These are phyloP conservation scores for Hyaloscypha hepaticicola DNA, from an alignment of 495 filamentous ascomycete species.

Conservation along the genomic window DNA sequence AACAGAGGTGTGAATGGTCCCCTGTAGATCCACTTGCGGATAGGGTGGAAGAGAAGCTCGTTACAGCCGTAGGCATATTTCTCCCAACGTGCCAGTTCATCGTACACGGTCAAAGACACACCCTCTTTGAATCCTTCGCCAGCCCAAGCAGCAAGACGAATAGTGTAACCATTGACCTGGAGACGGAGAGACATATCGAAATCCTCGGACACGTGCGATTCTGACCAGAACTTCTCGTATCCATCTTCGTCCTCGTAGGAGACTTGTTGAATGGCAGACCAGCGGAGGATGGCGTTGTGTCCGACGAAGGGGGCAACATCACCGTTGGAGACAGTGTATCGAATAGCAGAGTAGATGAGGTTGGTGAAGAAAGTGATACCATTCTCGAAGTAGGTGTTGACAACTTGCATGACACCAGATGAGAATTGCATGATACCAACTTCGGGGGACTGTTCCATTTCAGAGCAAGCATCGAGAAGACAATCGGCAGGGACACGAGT, in stretches of 20 bases:
- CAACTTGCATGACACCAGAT: constrained; percentile 81
- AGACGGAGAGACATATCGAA: constrained; percentile 85
- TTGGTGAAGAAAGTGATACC: constrained; percentile 86
- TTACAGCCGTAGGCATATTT: constrained; percentile 89
- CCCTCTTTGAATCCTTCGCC: constrained; percentile 81
- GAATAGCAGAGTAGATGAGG: constrained; percentile 76
- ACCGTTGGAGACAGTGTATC: constrained; percentile 76
- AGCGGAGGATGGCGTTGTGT: constrained; percentile 78
- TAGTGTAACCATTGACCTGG: constrained; percentile 68
- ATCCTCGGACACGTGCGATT: constrained; percentile 78
- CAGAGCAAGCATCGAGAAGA: constrained; percentile 71
- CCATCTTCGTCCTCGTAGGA: constrained; percentile 66
- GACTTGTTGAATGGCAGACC: constrained; percentile 76
- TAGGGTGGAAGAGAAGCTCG: constrained; percentile 76
- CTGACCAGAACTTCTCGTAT: constrained; percentile 81
- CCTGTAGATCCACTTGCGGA: constrained; percentile 60
- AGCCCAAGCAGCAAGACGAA: constrained; percentile 71
- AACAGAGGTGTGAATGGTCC: constrained; percentile 77
- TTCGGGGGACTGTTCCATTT: constrained; percentile 78
- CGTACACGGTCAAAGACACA: constrained; percentile 81
- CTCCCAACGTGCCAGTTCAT: constrained; percentile 80
- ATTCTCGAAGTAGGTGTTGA: constrained; percentile 69
- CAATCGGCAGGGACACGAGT: constrained; percentile 74
- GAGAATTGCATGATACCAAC: constrained; percentile 81
- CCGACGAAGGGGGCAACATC: constrained; percentile 80